Evolutionary conservation across 2,329 filamentous ascomycete genomes (phyloP), one percentile per base, ranked within the genome.

Genomic region (Fonsecaea multimorphosa): DNA sequence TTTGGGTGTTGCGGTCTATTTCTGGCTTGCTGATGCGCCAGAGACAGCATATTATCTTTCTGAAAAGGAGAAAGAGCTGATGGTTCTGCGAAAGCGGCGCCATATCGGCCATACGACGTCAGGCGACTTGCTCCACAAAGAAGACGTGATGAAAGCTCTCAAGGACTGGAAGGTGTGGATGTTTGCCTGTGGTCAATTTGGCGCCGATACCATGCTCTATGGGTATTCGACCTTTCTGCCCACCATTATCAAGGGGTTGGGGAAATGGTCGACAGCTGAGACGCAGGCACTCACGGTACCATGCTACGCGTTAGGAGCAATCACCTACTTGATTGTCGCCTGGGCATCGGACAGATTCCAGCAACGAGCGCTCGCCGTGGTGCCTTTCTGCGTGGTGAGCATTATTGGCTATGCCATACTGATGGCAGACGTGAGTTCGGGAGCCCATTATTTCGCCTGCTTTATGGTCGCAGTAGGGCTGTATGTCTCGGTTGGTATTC

Each of bases 281-380:
- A 86, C 91, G 5, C 91, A 93, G 75, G 86, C 91, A 34, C 83
- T 93, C 36, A 93, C 91, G 0, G 90, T 94, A 54, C 91, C 91
- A 0, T 92, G 89, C 76, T 93, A 93, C 74, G 86, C 87, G 4
- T 76, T 92, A 3, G 91, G 91, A 3, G 90, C 90, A 0, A 81
- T 89, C 5, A 85, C 84, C 0, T 93, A 92, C 75, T 85, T 93
- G 75, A 68, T 81, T 8, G 81, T 87, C 1, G 90, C 90, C 0
- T 85, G 84, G 72, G 76, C 91, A 52, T 91, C 89, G 3, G 91
- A 94, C 74, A 83, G 83, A 61, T 81, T 84, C 68, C 89, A 92
- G 76, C 83, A 80, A 63, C 85, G 91, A 46, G 90, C 85, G 0
- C 69, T 91, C 0, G 91, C 89, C 69, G 84, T 84, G 27, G 83